Evolutionary conservation across 2,329 filamentous ascomycete genomes (phyloP).

Genomic region (Colletotrichum musae): DNA sequence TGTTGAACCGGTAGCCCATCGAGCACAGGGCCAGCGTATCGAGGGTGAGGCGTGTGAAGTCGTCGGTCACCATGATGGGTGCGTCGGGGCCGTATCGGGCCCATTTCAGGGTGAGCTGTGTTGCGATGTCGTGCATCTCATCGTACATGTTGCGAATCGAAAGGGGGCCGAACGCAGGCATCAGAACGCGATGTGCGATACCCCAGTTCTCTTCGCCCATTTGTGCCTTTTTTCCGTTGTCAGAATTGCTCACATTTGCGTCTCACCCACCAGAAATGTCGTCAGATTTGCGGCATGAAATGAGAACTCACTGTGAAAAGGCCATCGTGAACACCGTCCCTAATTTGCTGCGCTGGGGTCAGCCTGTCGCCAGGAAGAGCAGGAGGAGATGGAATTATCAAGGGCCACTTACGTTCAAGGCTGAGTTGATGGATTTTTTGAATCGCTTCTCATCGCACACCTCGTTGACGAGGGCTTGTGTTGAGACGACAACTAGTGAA

Average conservation of each 20-base stretch:
- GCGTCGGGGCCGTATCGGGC: conserved; percentile 58
- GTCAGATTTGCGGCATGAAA: background rate
- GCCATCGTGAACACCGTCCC: conserved; percentile 67
- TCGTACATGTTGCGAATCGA: conserved; percentile 73
- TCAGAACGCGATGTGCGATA: conserved; percentile 75
- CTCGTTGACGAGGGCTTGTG: conserved; percentile 72
- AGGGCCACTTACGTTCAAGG: too few species aligned
- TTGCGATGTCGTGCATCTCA: conserved; percentile 66
- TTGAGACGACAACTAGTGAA: conserved; percentile 66
- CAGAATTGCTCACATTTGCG: background rate
- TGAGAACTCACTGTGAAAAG: conserved; percentile 42
- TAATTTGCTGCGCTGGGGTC: conserved; percentile 59
- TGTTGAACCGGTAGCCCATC: conserved; percentile 74
- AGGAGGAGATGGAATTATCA: too few species aligned
- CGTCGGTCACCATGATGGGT: conserved; percentile 67
- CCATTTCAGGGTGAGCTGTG: conserved; percentile 69
- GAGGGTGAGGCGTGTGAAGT: conserved; percentile 74
- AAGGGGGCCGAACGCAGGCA: conserved; percentile 79
- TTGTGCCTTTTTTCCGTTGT: conserved; percentile 26
- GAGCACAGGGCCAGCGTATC: conserved; percentile 74
- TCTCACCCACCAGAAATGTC: background rate
- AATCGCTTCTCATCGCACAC: conserved; percentile 77
- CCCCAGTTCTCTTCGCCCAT: conserved; percentile 46
- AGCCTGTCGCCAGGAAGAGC: background rate
- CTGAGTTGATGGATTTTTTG: conserved; percentile 68